Percentiles rank a stretch among this genome's conserved stretches.
Evolutionary conservation across 495 filamentous ascomycete genomes (phyloP).

Genomic region (Podospora fimiseda): DNA sequence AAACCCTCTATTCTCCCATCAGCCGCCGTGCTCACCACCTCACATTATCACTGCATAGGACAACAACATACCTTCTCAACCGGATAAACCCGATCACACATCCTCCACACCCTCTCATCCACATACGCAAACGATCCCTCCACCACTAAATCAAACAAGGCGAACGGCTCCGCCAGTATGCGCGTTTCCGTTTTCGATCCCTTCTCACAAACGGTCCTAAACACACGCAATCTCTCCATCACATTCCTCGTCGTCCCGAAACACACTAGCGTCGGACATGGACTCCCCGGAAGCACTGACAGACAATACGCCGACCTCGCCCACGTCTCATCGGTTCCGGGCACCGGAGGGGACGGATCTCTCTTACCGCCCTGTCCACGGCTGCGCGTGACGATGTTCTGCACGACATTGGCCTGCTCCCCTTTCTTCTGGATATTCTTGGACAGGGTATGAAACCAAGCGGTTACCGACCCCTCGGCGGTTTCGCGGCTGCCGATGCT

Average conservation of each 20-base stretch:
- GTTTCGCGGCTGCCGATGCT: background rate
- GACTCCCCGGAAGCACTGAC: background rate
- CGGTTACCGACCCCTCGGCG: background rate
- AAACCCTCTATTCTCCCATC: background rate
- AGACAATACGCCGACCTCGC: background rate
- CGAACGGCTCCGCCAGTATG: constrained; percentile 10
- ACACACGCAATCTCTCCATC: background rate
- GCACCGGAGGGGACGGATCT: too few relatives aligned
- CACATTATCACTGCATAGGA: too few relatives aligned
- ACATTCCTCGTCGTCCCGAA: background rate
- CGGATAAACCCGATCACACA: background rate
- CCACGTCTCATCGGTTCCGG: background rate
- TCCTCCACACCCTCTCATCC: constrained; percentile 11
- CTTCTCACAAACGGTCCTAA: background rate
- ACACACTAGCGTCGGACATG: background rate
- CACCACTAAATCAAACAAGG: constrained; percentile 11
- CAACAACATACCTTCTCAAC: constrained; percentile 6
- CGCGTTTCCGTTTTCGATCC: background rate
- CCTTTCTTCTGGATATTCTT: background rate
- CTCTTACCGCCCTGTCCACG: too few relatives aligned
- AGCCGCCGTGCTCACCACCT: too few relatives aligned
- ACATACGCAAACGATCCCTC: constrained; percentile 12
- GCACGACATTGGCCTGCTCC: background rate
- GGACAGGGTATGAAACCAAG: background rate
- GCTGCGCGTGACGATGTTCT: background rate